A percentile compares a stretch with the other conserved stretches of the same genome.
Evolutionary conservation across 1,284 basidiomycete species (phyloP).

Genomic region (Pascua sp.): DNA sequence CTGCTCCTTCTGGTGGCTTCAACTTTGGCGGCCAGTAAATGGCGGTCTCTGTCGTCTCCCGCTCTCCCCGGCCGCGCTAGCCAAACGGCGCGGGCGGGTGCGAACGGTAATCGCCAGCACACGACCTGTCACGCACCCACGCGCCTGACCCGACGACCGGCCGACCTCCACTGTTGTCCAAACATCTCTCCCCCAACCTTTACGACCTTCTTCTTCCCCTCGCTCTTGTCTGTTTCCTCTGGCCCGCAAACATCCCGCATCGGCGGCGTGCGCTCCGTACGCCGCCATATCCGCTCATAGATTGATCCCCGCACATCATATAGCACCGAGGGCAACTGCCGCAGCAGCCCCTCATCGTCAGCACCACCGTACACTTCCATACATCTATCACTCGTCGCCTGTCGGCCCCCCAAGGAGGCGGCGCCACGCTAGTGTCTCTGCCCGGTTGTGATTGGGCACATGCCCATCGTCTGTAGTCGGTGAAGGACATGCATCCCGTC

Average conservation of each 20-base stretch:
- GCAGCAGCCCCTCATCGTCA: constrained; percentile 13
- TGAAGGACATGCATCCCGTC: no score
- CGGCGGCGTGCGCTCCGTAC: constrained; percentile 9
- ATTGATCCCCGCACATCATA: constrained; percentile 11
- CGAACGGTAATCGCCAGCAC: no score
- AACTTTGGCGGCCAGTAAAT: constrained; percentile 61
- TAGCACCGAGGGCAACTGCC: constrained; percentile 18
- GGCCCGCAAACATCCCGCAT: constrained; percentile 2
- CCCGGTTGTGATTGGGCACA: no score
- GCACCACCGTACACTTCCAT: not conserved
- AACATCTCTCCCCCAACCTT: not conserved
- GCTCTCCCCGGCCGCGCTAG: no score
- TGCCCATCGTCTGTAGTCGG: no score
- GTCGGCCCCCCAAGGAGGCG: no score
- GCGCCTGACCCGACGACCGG: no score
- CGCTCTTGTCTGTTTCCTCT: constrained; percentile 1
- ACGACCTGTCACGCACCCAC: no score
- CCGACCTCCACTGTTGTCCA: no score
- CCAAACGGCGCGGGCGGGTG: no score
- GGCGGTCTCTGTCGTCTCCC: not conserved
- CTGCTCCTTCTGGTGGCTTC: constrained; percentile 88
- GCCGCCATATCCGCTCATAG: constrained; percentile 10
- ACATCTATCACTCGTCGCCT: not conserved
- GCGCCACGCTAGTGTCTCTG: no score
- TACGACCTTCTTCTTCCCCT: not conserved